Evolutionary conservation across 129 eudicot genomes (phyloP).

Genomic region (sunflower (Helianthus annuus)): HanXRQr2.0-SUNRISE NC_035440.2:104065799-104066298

Average conservation of each 20-base stretch:
- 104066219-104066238: conserved; percentile 70
- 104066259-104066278: conserved; percentile 63
- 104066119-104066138: not conserved
- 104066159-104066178: not conserved
- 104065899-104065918: not conserved
- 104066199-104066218: conserved; percentile 64
- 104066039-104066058: not conserved
- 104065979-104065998: conserved; percentile 77
- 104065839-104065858: not conserved
- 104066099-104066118: conserved; percentile 6
- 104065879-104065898: not conserved
- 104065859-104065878: not conserved
- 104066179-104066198: conserved; percentile 14
- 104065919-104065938: not conserved
- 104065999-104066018: conserved; percentile 46
- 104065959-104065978: conserved; percentile 76
- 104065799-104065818: conserved; percentile 3
- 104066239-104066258: conserved; percentile 76
- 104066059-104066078: not conserved
- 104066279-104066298: conserved; percentile 71
- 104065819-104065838: not conserved
- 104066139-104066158: not conserved
- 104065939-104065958: conserved; percentile 48
- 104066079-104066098: not conserved
- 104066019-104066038: not conserved